Percentiles rank a stretch among this genome's conserved stretches.
These are phyloP conservation scores for Rhizopogon vulgaris DNA, from an alignment of 768 basidiomycete species.

Conservation along the genomic window DNA sequence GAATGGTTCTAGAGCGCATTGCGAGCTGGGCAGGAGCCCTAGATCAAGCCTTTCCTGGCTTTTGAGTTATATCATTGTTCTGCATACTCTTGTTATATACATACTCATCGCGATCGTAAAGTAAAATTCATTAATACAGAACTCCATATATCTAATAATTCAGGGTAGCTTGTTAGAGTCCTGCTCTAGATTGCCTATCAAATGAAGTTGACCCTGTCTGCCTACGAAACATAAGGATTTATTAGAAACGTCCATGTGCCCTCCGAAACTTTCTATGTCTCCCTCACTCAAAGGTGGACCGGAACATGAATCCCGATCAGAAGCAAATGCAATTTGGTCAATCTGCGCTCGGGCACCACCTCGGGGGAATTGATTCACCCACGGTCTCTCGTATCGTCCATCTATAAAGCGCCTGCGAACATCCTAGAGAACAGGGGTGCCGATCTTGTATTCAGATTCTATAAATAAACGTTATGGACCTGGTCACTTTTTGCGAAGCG, in stretches of 20 bases:
- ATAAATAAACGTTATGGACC: background rate
- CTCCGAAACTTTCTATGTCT: background rate
- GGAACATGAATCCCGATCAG: conserved; percentile 17
- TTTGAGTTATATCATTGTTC: background rate
- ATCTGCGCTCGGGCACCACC: conserved; percentile 17
- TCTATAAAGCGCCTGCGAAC: conserved; percentile 17
- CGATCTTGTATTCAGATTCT: background rate
- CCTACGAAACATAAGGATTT: background rate
- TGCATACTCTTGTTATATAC: conserved; percentile 8
- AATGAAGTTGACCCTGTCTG: background rate
- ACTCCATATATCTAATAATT: background rate
- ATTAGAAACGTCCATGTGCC: background rate
- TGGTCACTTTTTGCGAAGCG: background rate
- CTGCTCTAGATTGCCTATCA: background rate
- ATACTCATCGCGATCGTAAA: conserved; percentile 7
- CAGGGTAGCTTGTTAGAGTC: background rate
- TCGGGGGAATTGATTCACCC: conserved; percentile 12
- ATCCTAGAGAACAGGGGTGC: background rate
- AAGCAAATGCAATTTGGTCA: conserved; percentile 22
- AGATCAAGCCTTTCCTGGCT: background rate
- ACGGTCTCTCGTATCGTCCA: conserved; percentile 19
- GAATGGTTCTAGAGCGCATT: too few species aligned
- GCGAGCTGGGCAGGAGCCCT: background rate
- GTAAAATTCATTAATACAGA: background rate
- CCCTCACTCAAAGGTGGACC: background rate